Percentiles rank a stretch among this genome's conserved stretches.
Conservation (phyloP, 176 grass and related monocot genomes). For the Aegilops speltoides region DNA sequence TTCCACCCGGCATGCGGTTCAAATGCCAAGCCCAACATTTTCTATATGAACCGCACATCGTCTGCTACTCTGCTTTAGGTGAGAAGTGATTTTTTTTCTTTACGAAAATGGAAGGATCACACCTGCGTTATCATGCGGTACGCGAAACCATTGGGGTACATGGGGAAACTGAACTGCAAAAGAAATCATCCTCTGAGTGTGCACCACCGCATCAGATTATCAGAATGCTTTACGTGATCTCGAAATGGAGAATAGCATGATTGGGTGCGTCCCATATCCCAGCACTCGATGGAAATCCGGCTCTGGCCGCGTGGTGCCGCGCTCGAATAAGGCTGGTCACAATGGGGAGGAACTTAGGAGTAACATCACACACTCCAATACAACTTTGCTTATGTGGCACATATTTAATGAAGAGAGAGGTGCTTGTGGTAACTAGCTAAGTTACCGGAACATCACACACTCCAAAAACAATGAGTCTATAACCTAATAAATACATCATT, state of each 20-base stretch:
- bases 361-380: too few relatives aligned
- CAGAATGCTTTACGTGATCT: neutral
- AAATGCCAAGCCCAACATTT: neutral
- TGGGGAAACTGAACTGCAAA: too few relatives aligned
- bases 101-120: neutral
- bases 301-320: neutral
- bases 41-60: too few relatives aligned
- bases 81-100: neutral
- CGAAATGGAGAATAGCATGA: neutral
- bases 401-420: too few relatives aligned
- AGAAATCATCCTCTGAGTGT: neutral
- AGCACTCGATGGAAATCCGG: neutral
- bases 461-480: too few relatives aligned
- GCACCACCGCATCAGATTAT: neutral
- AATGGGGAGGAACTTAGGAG: too few relatives aligned
- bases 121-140: neutral
- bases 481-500: too few relatives aligned
- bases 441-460: too few relatives aligned
- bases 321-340: constrained; percentile 14
- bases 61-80: neutral
- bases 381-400: too few relatives aligned
- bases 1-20: neutral
- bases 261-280: neutral
- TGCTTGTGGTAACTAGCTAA: too few relatives aligned
- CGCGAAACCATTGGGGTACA: neutral